Conservation (phyloP, 352 stramenopile genomes). For the Lagenidium sp. region DNA sequence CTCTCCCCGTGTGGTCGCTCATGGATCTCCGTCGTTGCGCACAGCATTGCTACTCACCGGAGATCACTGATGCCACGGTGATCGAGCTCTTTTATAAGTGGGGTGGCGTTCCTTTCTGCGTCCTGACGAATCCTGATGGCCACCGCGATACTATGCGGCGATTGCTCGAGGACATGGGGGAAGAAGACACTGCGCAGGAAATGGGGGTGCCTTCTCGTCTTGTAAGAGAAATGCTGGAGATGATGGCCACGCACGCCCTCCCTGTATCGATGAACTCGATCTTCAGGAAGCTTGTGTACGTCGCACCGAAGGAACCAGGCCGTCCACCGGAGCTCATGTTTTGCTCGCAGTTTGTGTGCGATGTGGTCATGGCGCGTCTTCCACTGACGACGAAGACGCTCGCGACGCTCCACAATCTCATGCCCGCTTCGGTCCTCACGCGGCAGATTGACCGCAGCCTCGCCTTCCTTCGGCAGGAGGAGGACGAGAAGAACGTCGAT, state of each 20-base stretch:
- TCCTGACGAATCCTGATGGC: neutral
- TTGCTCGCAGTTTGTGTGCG: slow-evolving; percentile 17
- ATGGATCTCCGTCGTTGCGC: neutral
- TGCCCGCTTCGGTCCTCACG: too few relatives aligned
- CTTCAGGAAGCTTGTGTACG: neutral
- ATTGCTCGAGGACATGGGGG: neutral
- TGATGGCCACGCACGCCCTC: neutral
- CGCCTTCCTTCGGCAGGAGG: slow-evolving; percentile 9
- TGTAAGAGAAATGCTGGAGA: neutral
- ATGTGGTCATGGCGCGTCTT: slow-evolving; percentile 4
- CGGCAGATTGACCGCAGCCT: slow-evolving; percentile 9
- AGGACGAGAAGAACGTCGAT: slow-evolving; percentile 16
- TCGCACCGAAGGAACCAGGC: too few relatives aligned
- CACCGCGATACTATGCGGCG: too few relatives aligned
- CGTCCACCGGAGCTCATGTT: too few relatives aligned
- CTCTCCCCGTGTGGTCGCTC: slow-evolving; percentile 4
- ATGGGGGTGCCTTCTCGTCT: neutral
- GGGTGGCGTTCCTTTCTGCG: slow-evolving; percentile 3
- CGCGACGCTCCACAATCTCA: neutral
- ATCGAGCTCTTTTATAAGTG: neutral
- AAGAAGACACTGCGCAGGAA: neutral
- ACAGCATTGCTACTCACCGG: neutral
- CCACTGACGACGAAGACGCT: neutral
- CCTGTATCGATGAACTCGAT: too few relatives aligned
- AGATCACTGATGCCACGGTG: neutral